These are phyloP conservation scores for Akanthomyces dipterigenus DNA, from an alignment of 2,329 filamentous ascomycete genomes.

Conservation along the genomic window DNA sequence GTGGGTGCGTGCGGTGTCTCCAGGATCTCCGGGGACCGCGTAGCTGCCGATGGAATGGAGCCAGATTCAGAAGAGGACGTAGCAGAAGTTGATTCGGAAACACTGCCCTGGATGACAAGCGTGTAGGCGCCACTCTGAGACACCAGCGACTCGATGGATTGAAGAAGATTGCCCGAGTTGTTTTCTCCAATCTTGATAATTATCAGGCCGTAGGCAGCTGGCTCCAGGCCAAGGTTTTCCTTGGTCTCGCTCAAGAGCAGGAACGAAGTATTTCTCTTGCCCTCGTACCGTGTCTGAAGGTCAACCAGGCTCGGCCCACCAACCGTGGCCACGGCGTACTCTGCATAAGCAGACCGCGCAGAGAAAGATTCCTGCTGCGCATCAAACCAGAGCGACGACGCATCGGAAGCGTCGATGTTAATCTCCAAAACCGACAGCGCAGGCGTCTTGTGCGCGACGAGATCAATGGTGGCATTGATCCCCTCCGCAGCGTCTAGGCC, in stretches of 20 bases:
- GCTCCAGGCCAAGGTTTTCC: neutral
- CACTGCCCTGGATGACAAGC: neutral
- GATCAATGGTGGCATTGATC: slow-evolving; percentile 21
- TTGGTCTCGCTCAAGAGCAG: neutral
- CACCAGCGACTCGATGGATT: neutral
- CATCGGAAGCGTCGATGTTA: slow-evolving; percentile 18
- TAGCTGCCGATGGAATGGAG: neutral
- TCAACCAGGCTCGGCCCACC: neutral
- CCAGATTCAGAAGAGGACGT: neutral
- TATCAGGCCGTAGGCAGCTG: neutral
- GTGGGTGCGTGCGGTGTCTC: neutral
- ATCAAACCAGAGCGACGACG: slow-evolving; percentile 22
- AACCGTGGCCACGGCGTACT: neutral
- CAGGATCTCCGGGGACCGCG: neutral
- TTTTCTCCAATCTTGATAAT: neutral
- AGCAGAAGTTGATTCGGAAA: neutral
- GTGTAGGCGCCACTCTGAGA: neutral
- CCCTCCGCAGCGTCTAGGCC: neutral
- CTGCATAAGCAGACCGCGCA: neutral
- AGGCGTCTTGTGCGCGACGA: slow-evolving; percentile 30
- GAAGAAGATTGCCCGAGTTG: neutral
- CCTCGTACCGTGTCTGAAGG: neutral
- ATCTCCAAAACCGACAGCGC: slow-evolving; percentile 27
- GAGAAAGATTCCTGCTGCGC: neutral
- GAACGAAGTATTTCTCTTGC: neutral